Base-by-base conservation (phyloP, 305 asterid genomes). In the Solanum hybrid region DNA sequence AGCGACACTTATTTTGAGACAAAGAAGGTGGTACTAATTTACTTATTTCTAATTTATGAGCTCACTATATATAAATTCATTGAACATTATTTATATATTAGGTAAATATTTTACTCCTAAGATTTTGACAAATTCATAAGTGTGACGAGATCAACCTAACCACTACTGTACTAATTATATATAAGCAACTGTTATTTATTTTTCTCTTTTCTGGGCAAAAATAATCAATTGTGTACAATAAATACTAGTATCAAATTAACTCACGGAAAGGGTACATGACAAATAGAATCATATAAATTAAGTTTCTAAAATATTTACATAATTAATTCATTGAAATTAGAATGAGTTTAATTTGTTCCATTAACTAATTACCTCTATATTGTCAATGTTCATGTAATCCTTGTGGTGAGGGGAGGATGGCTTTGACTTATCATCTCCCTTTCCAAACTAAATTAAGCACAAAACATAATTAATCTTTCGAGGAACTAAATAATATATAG, bases 401-500 rank as follows among this genome's bases (percentile, higher is more conserved):
- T 89, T 92, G 36, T 83, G 87, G 20, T 84, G 42, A 29, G 87
- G 87, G 36, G 74, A 29, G 29, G 74, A 84, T 84, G 33, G 22
- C 31, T 84, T 84, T 57, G 75, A 51, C 86, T 81, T 88, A 37
- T 92, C 93, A 89, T 92, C 92, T 84, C 89, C 91, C 89, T 89
- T 92, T 91, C 93, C 92, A 90, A 90, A 93, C 95, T 94, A 87
- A 89, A 78, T 76, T 76, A 33, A 29, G 36, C 28, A 31, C 81
- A 83, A 46, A 73, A 73, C 10, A 35, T 34, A 40, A 82, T 13
- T 75, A 75, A 14, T 75, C 34, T 81, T 81, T 0, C 2, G 64
- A 81, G 14, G 36, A 82, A 14, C 16, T 82, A 82, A 8, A 26
- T 40, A 24, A 39, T 81, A 42, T 26, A 81, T 74, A 74, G 80